These are phyloP conservation scores for Sordaria brevicollis DNA, from an alignment of 495 filamentous ascomycete genomes.

Conservation along the genomic window DNA sequence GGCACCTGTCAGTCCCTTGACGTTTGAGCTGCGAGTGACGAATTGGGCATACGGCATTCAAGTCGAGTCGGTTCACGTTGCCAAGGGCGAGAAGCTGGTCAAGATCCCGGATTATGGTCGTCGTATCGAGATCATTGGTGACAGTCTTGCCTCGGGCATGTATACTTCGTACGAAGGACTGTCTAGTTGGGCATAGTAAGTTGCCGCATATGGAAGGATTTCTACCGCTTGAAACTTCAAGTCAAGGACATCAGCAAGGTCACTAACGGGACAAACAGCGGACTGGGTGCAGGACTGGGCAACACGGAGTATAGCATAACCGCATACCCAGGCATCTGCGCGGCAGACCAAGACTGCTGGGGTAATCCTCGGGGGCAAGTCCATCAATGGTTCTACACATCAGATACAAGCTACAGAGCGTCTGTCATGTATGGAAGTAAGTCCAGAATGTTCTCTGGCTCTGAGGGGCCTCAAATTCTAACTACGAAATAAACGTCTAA, in stretches of 20 bases:
- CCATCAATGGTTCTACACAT: constrained; percentile 58
- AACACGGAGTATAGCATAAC: constrained; percentile 55
- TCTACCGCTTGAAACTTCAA: constrained; percentile 6
- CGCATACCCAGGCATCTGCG: constrained; percentile 52
- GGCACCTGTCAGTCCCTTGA: constrained; percentile 29
- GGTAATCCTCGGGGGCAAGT: constrained; percentile 43
- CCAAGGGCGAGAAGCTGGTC: constrained; percentile 34
- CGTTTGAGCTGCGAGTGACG: constrained; percentile 48
- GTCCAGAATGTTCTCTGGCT: neutral
- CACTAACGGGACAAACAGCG: constrained; percentile 11
- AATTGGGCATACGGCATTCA: constrained; percentile 61
- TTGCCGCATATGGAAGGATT: too few relatives aligned
- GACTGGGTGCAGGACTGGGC: constrained; percentile 48
- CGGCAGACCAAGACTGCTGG: constrained; percentile 49
- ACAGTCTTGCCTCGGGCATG: constrained; percentile 45
- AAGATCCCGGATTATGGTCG: constrained; percentile 40
- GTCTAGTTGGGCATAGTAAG: constrained; percentile 46
- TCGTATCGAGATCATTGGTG: constrained; percentile 59
- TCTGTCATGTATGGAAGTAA: constrained; percentile 38
- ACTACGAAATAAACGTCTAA: neutral
- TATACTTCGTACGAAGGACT: constrained; percentile 56
- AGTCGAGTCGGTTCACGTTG: constrained; percentile 45
- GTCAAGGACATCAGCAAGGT: neutral
- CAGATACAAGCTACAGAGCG: constrained; percentile 47
- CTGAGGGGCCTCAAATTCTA: neutral